phyloP scores from a whole-genome alignment of 768 basidiomycete species.

The Kwoniella newhampshirensis region DNA sequence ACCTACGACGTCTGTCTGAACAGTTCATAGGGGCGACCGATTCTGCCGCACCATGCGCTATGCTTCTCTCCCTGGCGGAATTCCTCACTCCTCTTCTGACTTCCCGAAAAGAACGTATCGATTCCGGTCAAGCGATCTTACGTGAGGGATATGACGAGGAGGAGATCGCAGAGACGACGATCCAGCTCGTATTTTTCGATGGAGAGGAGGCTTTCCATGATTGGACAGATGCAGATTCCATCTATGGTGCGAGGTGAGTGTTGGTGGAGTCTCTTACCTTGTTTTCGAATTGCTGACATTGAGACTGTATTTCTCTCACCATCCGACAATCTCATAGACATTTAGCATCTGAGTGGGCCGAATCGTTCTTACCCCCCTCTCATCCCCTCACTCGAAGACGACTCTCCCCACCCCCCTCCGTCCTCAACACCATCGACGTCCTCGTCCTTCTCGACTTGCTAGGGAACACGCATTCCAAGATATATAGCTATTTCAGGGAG shows the following conservation, averaged over 20 bases:
- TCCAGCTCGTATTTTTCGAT: constrained; percentile 93
- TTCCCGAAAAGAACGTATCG: constrained; percentile 59
- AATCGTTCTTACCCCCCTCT: constrained; percentile 63
- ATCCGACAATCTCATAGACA: constrained; percentile 73
- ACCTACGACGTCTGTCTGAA: too few relatives aligned
- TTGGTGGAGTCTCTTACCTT: constrained; percentile 5
- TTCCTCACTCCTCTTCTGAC: constrained; percentile 61
- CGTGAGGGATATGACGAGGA: constrained; percentile 63
- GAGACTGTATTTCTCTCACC: too few relatives aligned
- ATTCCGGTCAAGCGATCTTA: constrained; percentile 61
- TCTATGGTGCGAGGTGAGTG: constrained; percentile 89
- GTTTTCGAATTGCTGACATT: too few relatives aligned
- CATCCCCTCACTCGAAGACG: constrained; percentile 58
- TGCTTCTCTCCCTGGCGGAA: constrained; percentile 90
- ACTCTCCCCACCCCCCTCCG: constrained; percentile 59
- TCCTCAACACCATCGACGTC: constrained; percentile 79
- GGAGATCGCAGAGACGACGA: constrained; percentile 70
- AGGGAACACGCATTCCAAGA: constrained; percentile 70
- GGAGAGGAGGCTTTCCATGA: constrained; percentile 92
- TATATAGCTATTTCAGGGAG: constrained; percentile 77
- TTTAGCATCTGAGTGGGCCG: constrained; percentile 80
- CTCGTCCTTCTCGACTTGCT: constrained; percentile 89
- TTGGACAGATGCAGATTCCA: constrained; percentile 86
- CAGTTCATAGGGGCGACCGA: constrained; percentile 98
- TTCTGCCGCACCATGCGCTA: constrained; percentile 90